Evolutionary conservation across 208 protist species (phyloP).

Genomic region (Borovskyia barvae): DNA sequence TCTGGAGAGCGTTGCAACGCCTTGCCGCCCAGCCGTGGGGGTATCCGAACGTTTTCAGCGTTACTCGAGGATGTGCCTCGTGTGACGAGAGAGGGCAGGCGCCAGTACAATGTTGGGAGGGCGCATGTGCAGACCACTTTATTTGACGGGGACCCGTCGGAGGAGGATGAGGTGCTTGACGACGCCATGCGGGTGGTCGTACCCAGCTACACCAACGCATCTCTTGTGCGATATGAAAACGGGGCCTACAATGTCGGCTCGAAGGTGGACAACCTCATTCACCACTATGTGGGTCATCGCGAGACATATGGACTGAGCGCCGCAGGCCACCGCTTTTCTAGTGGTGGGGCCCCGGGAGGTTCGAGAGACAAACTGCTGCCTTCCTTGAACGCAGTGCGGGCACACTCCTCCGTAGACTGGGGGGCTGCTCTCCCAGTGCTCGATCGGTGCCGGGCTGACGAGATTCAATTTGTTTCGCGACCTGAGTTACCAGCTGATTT

Average conservation of each 20-base stretch:
- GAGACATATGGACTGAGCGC: slow-evolving; percentile 63
- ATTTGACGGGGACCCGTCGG: slow-evolving; percentile 36
- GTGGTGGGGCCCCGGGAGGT: not conserved
- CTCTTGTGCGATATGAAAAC: slow-evolving; percentile 65
- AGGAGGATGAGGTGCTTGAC: slow-evolving; percentile 72
- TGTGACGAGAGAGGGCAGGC: slow-evolving; percentile 55
- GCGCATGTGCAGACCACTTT: slow-evolving; percentile 32
- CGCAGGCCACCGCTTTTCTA: slow-evolving; percentile 10
- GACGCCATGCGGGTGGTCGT: slow-evolving; percentile 82
- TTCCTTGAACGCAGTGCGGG: not conserved
- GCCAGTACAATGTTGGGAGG: slow-evolving; percentile 79
- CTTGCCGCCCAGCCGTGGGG: not conserved
- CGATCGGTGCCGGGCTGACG: slow-evolving; percentile 14
- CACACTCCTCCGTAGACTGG: slow-evolving; percentile 15
- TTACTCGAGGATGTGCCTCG: slow-evolving; percentile 37
- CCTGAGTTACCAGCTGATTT: slow-evolving; percentile 19
- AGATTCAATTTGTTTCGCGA: not conserved
- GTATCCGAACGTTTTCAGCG: slow-evolving; percentile 22
- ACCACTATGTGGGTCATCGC: slow-evolving; percentile 68
- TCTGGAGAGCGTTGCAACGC: not conserved
- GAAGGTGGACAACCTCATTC: slow-evolving; percentile 32
- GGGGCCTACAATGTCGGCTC: slow-evolving; percentile 85
- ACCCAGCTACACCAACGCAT: slow-evolving; percentile 52
- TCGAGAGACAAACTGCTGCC: slow-evolving; percentile 7
- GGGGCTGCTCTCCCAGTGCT: slow-evolving; percentile 8